Evolutionary conservation across 495 filamentous ascomycete genomes (phyloP), one percentile per base, ranked within the genome.

Genomic region (Penicillium lividum): DNA sequence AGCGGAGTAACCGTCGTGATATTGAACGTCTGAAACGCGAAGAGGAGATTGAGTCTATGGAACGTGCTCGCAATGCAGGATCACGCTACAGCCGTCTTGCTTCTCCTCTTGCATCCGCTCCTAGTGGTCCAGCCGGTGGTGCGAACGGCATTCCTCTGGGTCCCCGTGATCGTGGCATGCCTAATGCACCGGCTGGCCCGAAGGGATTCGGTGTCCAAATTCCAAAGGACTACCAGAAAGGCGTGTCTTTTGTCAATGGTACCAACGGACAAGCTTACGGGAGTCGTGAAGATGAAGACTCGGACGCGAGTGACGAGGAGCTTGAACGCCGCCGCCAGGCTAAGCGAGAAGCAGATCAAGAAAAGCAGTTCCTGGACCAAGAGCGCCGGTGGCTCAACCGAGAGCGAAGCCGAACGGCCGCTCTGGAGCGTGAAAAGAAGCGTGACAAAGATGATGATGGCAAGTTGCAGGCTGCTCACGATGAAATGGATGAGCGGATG

Each of bases 311-410:
- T 62, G 95, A 99, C 66, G 84, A 88, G 27, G 94, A 97, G 66
- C 83, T 98, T 13, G 87, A 96, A 68, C 79, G 82, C 16, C 80
- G 91, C 29, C 83, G 89, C 42, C 74, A 84, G 48, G 83, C 82
- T 7, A 93, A 92, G 67, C 84, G 86, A 48, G 78, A 87, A 9
- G 77, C 84, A 0, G 91, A 97, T 33, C 80, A 82, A 1, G 91
- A 97, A 47, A 92, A 93, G 68, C 73, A 85, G 13, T 97, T 89
- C 73, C 79, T 90, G 0, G 93, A 97, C 63, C 88, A 92, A 54
- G 91, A 96, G 67, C 84, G 91, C 34, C 84, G 90, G 51, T 97
- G 92, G 92, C 78, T 94, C 47, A 94, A 94, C 67, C 86, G 92
- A 8, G 94, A 98, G 68, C 83, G 89, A 18, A 89, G 87, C 59